phyloP scores from a whole-genome alignment of 2,329 filamentous ascomycete genomes.

The Lachnellula cervina region DNA sequence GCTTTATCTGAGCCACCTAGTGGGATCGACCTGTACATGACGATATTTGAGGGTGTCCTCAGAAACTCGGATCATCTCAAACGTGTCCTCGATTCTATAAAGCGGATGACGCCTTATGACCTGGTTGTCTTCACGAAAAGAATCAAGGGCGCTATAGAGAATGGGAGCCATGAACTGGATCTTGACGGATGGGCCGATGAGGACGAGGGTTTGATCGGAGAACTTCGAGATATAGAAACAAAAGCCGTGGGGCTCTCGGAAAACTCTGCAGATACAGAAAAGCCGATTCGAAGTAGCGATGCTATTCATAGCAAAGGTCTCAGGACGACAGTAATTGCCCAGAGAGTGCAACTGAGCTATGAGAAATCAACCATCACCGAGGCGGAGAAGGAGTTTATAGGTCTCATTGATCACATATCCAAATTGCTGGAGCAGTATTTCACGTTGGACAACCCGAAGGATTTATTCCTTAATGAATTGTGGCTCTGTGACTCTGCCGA shows the following conservation, averaged over 20 bases:
- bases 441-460: conserved; percentile 33
- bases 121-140: conserved; percentile 39
- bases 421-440: conserved; percentile 46
- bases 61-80: conserved; percentile 51
- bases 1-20: conserved; percentile 11
- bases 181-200: conserved; percentile 28
- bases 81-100: conserved; percentile 41
- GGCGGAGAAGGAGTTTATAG: conserved; percentile 66
- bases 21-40: conserved; percentile 52
- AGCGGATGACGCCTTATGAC: conserved; percentile 53
- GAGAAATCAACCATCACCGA: conserved; percentile 67
- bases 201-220: conserved; percentile 18
- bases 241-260: conserved; percentile 44
- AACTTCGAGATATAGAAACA: conserved; percentile 33
- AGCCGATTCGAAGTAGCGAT: conserved; percentile 67
- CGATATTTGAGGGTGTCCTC: conserved; percentile 50
- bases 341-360: conserved; percentile 74
- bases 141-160: conserved; percentile 32
- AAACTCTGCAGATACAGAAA: conserved; percentile 41
- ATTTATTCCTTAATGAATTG: conserved; percentile 61
- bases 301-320: conserved; percentile 65
- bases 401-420: conserved; percentile 54
- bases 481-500: conserved; percentile 70
- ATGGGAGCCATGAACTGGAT: conserved; percentile 21
- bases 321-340: conserved; percentile 73